Base-by-base conservation (phyloP, 345 rosid genomes). In the Jatropha curcas region DNA sequence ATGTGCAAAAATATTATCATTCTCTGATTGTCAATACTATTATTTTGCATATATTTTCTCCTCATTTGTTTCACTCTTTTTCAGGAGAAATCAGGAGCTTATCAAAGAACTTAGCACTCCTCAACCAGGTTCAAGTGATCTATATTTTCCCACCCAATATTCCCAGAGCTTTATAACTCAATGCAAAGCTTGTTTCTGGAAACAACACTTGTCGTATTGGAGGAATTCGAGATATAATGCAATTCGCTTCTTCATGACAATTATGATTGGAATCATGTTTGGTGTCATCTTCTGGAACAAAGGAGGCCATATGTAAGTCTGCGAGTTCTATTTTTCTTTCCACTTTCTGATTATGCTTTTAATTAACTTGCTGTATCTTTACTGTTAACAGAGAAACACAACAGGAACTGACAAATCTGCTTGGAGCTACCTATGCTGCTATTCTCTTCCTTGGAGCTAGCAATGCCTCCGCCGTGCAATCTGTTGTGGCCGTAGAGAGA, bases 151-250 rank as follows among this genome's bases (percentile, higher is more conserved):
- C 27, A 80, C 86, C 25, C 68, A 63, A 48, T 81, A 68, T 71
- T 79, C 86, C 8, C 86, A 74, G 48, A 63, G 46, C 64, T 85
- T 81, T 59, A 12, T 59, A 10, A 77, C 75, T 35, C 88, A 81
- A 24, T 82, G 82, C 70, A 65, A 61, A n/a, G 83, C 86, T 55
- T 85, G 86, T 63, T 82, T 85, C 76, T 81, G 84, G 81, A 85
- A 83, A 70, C 88, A 85, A 72, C 67, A 79, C 60, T 79, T 80
- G 86, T 81, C 82, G 5, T 81, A 85, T 63, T 85, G 88, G 85
- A 77, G 84, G 72, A 85, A 81, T 74, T 72, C 85, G 3, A 73
- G 27, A 37, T 81, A 58, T 73, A 85, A 77, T 6, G 83, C 74
- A 8, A 77, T 81, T 60, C 81, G 86, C 22, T 76, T 83, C 69